Conservation (phyloP, 2,329 filamentous ascomycete genomes). For the Aureobasidium subglaciale region DNA sequence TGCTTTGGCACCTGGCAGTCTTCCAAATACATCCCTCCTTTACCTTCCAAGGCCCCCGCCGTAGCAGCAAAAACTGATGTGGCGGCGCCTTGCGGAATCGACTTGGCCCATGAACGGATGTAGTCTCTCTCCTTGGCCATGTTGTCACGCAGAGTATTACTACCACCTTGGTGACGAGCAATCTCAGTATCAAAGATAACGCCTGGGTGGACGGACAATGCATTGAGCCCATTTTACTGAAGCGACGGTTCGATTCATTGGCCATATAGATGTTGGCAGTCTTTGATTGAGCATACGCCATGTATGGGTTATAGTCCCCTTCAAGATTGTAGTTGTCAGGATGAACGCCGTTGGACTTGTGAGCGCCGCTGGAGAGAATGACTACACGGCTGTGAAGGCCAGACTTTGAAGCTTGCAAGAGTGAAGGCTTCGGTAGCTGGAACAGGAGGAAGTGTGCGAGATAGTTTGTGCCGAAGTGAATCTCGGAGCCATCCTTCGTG, state of each 20-base stretch:
- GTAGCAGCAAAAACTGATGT: slow-evolving; percentile 42
- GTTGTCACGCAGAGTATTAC: neutral
- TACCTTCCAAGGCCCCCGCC: slow-evolving; percentile 37
- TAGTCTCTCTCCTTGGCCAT: neutral
- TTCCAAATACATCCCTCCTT: slow-evolving; percentile 41
- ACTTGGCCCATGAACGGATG: neutral
- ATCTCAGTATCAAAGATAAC: slow-evolving; percentile 27
- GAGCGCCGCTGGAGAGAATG: slow-evolving; percentile 38
- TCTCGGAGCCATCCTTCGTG: slow-evolving; percentile 44
- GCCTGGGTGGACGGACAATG: slow-evolving; percentile 42
- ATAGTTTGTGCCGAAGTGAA: slow-evolving; percentile 49
- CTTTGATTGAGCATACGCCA: slow-evolving; percentile 45
- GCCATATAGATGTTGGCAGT: slow-evolving; percentile 47
- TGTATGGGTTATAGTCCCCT: slow-evolving; percentile 19
- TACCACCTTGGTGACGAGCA: neutral
- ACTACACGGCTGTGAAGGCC: slow-evolving; percentile 43
- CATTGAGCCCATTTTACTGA: slow-evolving; percentile 39
- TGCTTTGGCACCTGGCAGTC: slow-evolving; percentile 33
- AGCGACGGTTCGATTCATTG: slow-evolving; percentile 47
- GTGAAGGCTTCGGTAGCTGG: slow-evolving; percentile 40
- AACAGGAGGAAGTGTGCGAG: slow-evolving; percentile 50
- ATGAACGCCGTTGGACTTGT: slow-evolving; percentile 8
- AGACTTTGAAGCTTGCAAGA: slow-evolving; percentile 35
- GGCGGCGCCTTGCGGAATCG: slow-evolving; percentile 43
- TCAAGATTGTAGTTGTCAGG: slow-evolving; percentile 26